These are phyloP conservation scores for Rhodotorula mucilaginosa DNA, from an alignment of 1,284 basidiomycete species.

Conservation along the genomic window DNA sequence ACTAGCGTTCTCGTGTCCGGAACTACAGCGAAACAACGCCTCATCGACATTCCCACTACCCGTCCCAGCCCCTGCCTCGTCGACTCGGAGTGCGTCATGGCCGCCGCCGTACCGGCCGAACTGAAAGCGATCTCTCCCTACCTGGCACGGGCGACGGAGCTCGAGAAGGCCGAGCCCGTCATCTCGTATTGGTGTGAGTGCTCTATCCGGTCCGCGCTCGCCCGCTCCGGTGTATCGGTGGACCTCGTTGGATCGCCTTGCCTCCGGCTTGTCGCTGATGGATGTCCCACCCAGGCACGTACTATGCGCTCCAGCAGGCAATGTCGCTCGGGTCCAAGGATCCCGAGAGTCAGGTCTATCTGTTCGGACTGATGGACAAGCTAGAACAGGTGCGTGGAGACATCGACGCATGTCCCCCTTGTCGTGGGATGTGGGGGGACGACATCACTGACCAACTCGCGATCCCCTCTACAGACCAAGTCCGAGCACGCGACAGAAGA, in stretches of 20 bases:
- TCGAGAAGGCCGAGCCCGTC: slow-evolving; percentile 74
- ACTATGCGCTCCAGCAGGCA: slow-evolving; percentile 84
- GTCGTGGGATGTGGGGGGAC: not conserved
- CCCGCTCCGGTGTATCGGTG: too few relatives aligned
- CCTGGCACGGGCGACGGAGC: slow-evolving; percentile 84
- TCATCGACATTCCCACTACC: too few relatives aligned
- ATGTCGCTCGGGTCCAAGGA: slow-evolving; percentile 67
- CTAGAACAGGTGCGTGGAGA: slow-evolving; percentile 63
- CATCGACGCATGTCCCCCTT: too few relatives aligned
- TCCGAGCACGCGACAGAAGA: slow-evolving; percentile 69
- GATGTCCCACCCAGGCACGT: slow-evolving; percentile 62
- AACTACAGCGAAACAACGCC: too few relatives aligned
- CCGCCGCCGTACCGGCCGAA: slow-evolving; percentile 48
- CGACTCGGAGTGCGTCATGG: not conserved
- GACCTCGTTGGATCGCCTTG: not conserved
- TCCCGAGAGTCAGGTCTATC: slow-evolving; percentile 62
- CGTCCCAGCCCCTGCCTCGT: not conserved
- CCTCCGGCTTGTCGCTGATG: not conserved
- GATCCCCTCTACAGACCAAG: slow-evolving; percentile 59
- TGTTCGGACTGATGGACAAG: slow-evolving; percentile 69
- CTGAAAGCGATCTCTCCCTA: slow-evolving; percentile 65
- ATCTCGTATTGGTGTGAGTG: slow-evolving; percentile 90
- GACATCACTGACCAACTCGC: not conserved
- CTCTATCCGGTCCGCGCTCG: too few relatives aligned
- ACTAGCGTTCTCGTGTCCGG: too few relatives aligned